Conservation (phyloP, 768 basidiomycete species). For the Boletus reticulatus region DNA sequence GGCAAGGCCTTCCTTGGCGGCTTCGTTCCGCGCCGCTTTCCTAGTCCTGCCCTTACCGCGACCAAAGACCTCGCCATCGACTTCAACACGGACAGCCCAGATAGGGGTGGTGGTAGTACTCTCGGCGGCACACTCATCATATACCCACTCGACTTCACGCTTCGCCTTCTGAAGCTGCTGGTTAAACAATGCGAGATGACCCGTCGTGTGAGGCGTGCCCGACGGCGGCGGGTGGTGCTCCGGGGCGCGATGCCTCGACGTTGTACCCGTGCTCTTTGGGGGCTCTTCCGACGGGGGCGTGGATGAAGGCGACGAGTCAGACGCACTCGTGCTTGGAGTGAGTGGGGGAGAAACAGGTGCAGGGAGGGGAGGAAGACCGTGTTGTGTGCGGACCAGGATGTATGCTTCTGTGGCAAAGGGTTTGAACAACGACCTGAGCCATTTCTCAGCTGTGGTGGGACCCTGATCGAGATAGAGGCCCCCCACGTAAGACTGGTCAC, state of each 20-base stretch:
- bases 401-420: constrained; percentile 68
- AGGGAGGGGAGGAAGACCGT: constrained; percentile 55
- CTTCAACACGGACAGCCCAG: constrained; percentile 66
- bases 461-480: constrained; percentile 74
- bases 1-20: constrained; percentile 70
- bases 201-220: constrained; percentile 36
- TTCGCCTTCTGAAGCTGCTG: constrained; percentile 63
- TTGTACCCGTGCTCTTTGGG: neutral
- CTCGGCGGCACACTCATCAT: constrained; percentile 44
- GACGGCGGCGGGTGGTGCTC: constrained; percentile 16
- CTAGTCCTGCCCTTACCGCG: constrained; percentile 70
- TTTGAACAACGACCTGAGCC: constrained; percentile 61
- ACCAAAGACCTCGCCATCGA: constrained; percentile 60
- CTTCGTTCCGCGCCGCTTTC: constrained; percentile 77
- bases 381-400: constrained; percentile 57
- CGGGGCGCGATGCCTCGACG: constrained; percentile 10
- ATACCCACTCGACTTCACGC: constrained; percentile 69
- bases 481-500: constrained; percentile 68
- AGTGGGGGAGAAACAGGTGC: constrained; percentile 24
- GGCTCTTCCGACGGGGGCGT: neutral
- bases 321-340: constrained; percentile 13
- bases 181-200: constrained; percentile 80
- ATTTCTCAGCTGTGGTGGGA: constrained; percentile 49
- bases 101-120: constrained; percentile 69
- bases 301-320: constrained; percentile 5